Conservation (phyloP, 2,329 filamentous ascomycete genomes). For the Colletotrichum sublineola region DNA sequence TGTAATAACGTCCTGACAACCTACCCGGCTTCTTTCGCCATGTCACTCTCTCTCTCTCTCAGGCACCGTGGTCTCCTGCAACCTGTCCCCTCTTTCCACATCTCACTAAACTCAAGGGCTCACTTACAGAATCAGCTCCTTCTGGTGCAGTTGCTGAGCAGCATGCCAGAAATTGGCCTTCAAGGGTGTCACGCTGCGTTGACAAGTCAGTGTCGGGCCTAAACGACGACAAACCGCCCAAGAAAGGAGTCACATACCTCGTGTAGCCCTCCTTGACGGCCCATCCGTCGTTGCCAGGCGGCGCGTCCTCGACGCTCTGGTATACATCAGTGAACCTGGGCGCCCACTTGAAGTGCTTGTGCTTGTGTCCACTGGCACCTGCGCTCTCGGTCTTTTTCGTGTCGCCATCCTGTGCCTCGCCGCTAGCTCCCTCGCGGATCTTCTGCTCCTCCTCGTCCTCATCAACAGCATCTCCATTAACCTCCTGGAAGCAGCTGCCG, state of each 20-base stretch:
- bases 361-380: conserved; percentile 64
- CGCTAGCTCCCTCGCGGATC: conserved; percentile 76
- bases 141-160: conserved; percentile 70
- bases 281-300: conserved; percentile 92
- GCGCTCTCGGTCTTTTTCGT: conserved; percentile 48
- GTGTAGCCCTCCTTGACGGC: conserved; percentile 89
- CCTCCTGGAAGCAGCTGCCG: conserved; percentile 89
- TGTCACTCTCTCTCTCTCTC: conserved; percentile 16
- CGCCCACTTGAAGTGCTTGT: conserved; percentile 96
- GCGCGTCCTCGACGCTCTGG: conserved; percentile 83
- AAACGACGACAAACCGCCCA: conserved; percentile 15
- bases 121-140: conserved; percentile 88
- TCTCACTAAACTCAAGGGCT: conserved; percentile 46
- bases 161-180: conserved; percentile 94
- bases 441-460: conserved; percentile 79
- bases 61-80: background rate
- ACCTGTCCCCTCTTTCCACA: background rate
- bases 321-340: conserved; percentile 90
- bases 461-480: conserved; percentile 75
- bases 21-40: conserved; percentile 37
- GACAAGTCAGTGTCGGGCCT: conserved; percentile 37
- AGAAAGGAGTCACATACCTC: conserved; percentile 67
- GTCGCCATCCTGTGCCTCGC: conserved; percentile 51
- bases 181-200: conserved; percentile 86
- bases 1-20: conserved; percentile 23